Percentiles rank a stretch among this genome's conserved stretches.
Conservation (phyloP, 371 early-diverging fungal species). For the Mortierella sp. region DNA sequence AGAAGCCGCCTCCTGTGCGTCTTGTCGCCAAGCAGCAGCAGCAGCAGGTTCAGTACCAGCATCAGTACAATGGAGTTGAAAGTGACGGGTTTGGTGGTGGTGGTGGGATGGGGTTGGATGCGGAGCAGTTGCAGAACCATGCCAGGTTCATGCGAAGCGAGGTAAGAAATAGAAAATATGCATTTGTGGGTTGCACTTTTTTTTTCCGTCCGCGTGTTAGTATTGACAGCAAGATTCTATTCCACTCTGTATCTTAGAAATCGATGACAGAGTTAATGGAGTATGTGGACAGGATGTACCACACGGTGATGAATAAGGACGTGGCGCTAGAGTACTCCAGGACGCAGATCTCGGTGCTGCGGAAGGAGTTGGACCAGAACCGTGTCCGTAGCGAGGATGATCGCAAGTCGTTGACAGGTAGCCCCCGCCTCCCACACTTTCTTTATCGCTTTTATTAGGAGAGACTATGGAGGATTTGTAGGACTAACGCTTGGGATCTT, state of each 20-base stretch:
- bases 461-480: not conserved
- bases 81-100: not conserved
- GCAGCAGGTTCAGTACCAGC: not conserved
- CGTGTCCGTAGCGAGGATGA: slow-evolving; percentile 10
- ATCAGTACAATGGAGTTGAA: not conserved
- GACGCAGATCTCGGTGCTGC: slow-evolving; percentile 17
- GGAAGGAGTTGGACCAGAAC: slow-evolving; percentile 33
- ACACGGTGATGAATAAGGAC: slow-evolving; percentile 28
- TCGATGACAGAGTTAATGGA: slow-evolving; percentile 18
- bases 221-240: not conserved
- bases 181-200: not conserved
- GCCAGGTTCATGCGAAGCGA: slow-evolving; percentile 22
- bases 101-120: slow-evolving; percentile 7
- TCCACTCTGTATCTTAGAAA: slow-evolving; percentile 5
- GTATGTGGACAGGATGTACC: slow-evolving; percentile 32
- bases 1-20: not conserved
- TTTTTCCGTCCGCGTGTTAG: not conserved
- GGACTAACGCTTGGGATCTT: not conserved
- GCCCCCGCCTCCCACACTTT: not conserved
- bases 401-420: slow-evolving; percentile 30
- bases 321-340: slow-evolving; percentile 25
- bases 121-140: slow-evolving; percentile 23
- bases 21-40: not conserved
- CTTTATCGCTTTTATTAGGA: not conserved
- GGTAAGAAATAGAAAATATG: slow-evolving; percentile 2